Evolutionary conservation across 2,329 filamentous ascomycete species (phyloP).

Genomic region (Penicillium polonicum): DNA sequence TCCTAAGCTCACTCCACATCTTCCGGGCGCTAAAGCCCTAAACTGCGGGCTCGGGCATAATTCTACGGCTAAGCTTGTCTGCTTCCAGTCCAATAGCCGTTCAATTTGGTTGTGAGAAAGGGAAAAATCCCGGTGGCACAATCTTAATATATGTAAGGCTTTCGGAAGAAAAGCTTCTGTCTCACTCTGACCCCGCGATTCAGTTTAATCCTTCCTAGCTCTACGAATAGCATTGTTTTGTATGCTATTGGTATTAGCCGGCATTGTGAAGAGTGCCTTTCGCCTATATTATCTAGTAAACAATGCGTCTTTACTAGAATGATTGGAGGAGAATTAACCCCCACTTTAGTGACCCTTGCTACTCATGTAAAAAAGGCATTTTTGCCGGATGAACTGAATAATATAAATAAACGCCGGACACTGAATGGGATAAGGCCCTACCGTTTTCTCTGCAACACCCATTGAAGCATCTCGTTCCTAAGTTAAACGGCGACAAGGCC

Average conservation of each 20-base stretch:
- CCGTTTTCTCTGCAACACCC: background rate
- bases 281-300: background rate
- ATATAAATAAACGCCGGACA: background rate
- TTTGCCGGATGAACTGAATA: background rate
- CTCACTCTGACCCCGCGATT: no score
- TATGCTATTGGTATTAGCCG: background rate
- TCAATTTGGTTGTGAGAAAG: constrained; percentile 6
- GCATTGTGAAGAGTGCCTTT: background rate
- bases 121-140: constrained; percentile 22
- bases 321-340: constrained; percentile 13
- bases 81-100: background rate
- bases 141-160: background rate
- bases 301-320: background rate
- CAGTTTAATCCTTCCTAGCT: background rate
- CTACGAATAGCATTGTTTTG: background rate
- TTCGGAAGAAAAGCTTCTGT: background rate
- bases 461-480: background rate
- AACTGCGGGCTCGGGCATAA: background rate
- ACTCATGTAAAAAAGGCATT: background rate
- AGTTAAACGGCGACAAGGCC: background rate
- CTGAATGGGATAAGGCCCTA: background rate
- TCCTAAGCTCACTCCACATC: background rate
- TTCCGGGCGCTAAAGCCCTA: background rate
- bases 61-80: background rate
- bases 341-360: background rate